Percentiles rank a stretch among this genome's conserved stretches.
phyloP scores from a whole-genome alignment of 139 green algal species.

The Chlamydomonas sp. region DNA sequence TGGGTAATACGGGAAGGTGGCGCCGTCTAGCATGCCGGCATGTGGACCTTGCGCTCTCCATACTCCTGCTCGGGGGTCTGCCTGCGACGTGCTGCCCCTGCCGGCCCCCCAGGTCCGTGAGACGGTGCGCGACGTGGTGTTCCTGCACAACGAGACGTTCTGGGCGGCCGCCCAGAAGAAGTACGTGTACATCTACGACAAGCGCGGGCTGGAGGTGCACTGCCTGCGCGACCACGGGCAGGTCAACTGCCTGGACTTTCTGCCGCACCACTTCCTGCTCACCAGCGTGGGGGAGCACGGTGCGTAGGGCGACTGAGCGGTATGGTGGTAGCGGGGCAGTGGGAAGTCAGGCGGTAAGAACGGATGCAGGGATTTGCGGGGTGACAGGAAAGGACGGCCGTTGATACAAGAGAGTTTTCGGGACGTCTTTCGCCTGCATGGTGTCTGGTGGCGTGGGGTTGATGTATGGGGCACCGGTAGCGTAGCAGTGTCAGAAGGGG shows the following conservation, averaged over 20 bases:
- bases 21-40: not conserved
- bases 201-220: constrained; percentile 96
- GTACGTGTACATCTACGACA: constrained; percentile 99
- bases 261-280: constrained; percentile 98
- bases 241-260: constrained; percentile 83
- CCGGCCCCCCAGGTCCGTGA: constrained; percentile 81
- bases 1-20: not conserved
- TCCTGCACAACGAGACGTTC: constrained; percentile 98
- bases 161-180: constrained; percentile 94
- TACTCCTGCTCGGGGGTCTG: not conserved
- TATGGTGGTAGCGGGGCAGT: not conserved
- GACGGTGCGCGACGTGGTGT: constrained; percentile 83
- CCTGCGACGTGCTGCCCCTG: not conserved
- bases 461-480: no score
- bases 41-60: not conserved
- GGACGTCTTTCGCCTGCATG: no score
- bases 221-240: constrained; percentile 84
- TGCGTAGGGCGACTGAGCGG: constrained; percentile 5
- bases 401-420: no score
- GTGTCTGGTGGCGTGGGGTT: no score
- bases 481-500: no score
- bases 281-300: constrained; percentile 77
- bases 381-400: not conserved
- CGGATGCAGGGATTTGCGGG: not conserved
- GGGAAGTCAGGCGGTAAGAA: not conserved